Percentiles rank a stretch among this genome's conserved stretches.
phyloP scores from a whole-genome alignment of 2,329 filamentous ascomycete species.

The Thielaviopsis punctulata region DNA sequence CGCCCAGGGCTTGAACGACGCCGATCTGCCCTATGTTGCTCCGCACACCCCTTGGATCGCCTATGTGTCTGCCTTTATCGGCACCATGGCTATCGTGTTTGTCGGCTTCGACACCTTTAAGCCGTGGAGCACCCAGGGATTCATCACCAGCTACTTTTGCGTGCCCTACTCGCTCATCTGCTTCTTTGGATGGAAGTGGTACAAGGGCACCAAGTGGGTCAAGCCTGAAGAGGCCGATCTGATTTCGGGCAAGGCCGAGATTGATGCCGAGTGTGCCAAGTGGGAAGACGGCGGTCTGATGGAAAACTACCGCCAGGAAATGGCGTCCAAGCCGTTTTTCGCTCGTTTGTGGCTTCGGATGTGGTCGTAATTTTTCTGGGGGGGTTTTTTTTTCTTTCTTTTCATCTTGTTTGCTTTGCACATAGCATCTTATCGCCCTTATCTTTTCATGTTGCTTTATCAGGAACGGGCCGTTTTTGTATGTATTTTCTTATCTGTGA shows the following conservation, averaged over 20 bases:
- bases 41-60: slow-evolving; percentile 16
- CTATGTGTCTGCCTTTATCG: slow-evolving; percentile 24
- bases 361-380: slow-evolving; percentile 18
- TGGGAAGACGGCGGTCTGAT: slow-evolving; percentile 30
- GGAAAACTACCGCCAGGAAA: slow-evolving; percentile 24
- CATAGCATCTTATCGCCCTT: too few species aligned
- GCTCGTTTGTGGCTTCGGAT: slow-evolving; percentile 23
- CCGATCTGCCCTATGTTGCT: slow-evolving; percentile 32
- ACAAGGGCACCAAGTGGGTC: slow-evolving; percentile 41
- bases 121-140: slow-evolving; percentile 26
- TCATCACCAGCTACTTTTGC: slow-evolving; percentile 34
- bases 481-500: not conserved
- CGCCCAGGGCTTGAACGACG: slow-evolving; percentile 31
- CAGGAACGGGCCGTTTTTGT: not conserved
- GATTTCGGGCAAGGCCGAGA: slow-evolving; percentile 43
- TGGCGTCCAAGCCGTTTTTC: slow-evolving; percentile 21
- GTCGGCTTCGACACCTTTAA: slow-evolving; percentile 39
- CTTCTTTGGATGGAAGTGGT: slow-evolving; percentile 49
- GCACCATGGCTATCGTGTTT: slow-evolving; percentile 33
- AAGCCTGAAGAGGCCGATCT: slow-evolving; percentile 43
- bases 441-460: not conserved
- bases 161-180: slow-evolving; percentile 35
- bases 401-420: not conserved
- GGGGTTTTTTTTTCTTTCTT: not conserved
- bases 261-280: slow-evolving; percentile 35